Conservation (phyloP, 2,329 filamentous ascomycete genomes). For the Talaromyces verruculosus region DNA sequence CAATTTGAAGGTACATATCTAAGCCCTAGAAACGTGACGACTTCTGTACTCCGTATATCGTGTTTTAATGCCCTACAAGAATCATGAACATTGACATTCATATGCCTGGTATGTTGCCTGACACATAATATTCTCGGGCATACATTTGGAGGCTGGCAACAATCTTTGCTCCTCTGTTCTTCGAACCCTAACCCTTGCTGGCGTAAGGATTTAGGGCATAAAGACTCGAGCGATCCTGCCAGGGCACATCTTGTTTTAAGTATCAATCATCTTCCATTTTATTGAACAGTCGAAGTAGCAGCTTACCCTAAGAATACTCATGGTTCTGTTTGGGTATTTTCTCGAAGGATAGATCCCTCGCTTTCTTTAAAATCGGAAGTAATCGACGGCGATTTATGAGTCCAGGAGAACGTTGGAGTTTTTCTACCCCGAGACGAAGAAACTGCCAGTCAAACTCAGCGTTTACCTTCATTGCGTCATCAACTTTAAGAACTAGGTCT, state of each 20-base stretch:
- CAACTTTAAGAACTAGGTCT: constrained; percentile 7
- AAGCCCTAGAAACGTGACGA: not conserved
- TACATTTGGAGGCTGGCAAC: not conserved
- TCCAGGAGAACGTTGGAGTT: not conserved
- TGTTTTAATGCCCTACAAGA: not conserved
- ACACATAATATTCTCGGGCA: not conserved
- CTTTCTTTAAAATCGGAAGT: constrained; percentile 13
- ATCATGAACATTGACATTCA: not conserved
- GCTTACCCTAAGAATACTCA: too few species aligned
- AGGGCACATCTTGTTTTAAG: not conserved
- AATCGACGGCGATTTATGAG: constrained; percentile 17
- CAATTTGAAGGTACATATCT: not conserved
- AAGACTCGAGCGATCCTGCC: not conserved
- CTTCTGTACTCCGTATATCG: not conserved
- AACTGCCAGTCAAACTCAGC: constrained; percentile 17
- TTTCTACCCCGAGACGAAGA: constrained; percentile 16
- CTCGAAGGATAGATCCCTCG: constrained; percentile 6
- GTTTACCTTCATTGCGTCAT: not conserved
- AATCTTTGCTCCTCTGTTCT: not conserved
- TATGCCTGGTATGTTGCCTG: not conserved
- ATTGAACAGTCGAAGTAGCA: not conserved
- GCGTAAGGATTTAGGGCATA: not conserved
- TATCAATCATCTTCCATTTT: not conserved
- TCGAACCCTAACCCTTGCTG: not conserved
- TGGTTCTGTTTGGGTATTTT: not conserved